Percentiles rank a stretch among this genome's conserved stretches.
Evolutionary conservation across 805 yeast species (phyloP).

Genomic region (Wickerhamiella kurtzmanii): DNA sequence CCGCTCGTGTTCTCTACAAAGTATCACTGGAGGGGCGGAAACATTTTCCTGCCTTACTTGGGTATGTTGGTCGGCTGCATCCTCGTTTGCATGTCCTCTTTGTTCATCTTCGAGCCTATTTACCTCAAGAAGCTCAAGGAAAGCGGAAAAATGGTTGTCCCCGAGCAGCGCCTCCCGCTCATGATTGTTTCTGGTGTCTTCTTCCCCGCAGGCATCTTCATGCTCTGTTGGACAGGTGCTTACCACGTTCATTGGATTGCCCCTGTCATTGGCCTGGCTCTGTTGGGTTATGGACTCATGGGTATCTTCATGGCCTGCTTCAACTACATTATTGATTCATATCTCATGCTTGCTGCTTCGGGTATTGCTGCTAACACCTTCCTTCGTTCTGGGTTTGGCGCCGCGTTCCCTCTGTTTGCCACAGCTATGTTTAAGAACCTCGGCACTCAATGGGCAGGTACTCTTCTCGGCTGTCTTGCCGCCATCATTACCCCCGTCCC

Average conservation of each 20-base stretch:
- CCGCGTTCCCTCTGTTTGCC: constrained; percentile 61
- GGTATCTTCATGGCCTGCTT: constrained; percentile 45
- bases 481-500: constrained; percentile 53
- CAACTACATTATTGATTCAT: constrained; percentile 50
- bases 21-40: constrained; percentile 48
- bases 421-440: constrained; percentile 52
- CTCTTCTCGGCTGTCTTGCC: constrained; percentile 51
- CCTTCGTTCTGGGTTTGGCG: constrained; percentile 53
- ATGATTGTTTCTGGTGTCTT: constrained; percentile 59
- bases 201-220: constrained; percentile 66
- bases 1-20: constrained; percentile 31
- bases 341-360: constrained; percentile 43
- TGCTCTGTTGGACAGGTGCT: constrained; percentile 87
- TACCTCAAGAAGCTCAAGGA: constrained; percentile 35
- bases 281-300: constrained; percentile 41
- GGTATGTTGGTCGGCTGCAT: constrained; percentile 57
- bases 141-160: constrained; percentile 48
- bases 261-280: constrained; percentile 41
- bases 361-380: constrained; percentile 58
- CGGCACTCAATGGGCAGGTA: constrained; percentile 71
- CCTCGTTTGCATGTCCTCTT: constrained; percentile 40
- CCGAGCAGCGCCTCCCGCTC: constrained; percentile 68
- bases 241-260: constrained; percentile 51
- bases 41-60: constrained; percentile 64
- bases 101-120: constrained; percentile 38